phyloP scores from a whole-genome alignment of 1,284 basidiomycete species.

The Tilletia horrida region DNA sequence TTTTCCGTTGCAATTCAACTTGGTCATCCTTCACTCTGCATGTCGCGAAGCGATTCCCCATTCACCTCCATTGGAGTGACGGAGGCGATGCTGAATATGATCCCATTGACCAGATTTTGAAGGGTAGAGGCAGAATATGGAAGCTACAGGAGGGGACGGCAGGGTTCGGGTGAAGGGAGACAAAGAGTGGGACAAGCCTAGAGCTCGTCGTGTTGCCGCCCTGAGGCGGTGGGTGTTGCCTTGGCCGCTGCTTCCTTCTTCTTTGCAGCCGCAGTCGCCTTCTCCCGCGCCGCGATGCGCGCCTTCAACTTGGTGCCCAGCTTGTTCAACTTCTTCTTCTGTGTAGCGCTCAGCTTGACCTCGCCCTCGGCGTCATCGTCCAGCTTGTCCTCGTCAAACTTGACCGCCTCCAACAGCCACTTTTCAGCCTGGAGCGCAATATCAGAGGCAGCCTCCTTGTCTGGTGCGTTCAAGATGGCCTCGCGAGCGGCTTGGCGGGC shows the following conservation, averaged over 20 bases:
- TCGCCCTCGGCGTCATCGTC: constrained; percentile 27
- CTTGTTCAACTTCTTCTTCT: constrained; percentile 32
- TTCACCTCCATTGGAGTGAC: too few relatives aligned
- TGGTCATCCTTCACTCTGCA: too few relatives aligned
- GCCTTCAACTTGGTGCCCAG: constrained; percentile 21
- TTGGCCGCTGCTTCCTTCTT: neutral
- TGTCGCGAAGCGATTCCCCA: too few relatives aligned
- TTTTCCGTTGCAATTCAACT: too few relatives aligned
- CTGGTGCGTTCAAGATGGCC: constrained; percentile 2
- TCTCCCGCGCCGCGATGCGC: constrained; percentile 9
- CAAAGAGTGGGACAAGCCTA: too few relatives aligned
- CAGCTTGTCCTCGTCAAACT: constrained; percentile 41
- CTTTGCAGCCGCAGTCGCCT: neutral
- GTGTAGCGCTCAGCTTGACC: constrained; percentile 27
- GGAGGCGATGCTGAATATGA: too few relatives aligned
- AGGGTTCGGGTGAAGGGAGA: too few relatives aligned
- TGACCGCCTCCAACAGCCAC: constrained; percentile 38
- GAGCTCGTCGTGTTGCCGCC: too few relatives aligned
- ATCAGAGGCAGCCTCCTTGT: constrained; percentile 11
- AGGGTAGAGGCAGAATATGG: too few relatives aligned
- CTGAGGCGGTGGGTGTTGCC: neutral
- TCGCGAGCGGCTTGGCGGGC: constrained; percentile 27
- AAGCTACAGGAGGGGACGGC: too few relatives aligned
- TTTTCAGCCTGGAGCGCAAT: constrained; percentile 44
- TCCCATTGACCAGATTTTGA: too few relatives aligned